A percentile compares a stretch with the other conserved stretches of the same genome.
Evolutionary conservation across 75 land plant species (phyloP).

Genomic region (Pinus tabuliformis): DNA sequence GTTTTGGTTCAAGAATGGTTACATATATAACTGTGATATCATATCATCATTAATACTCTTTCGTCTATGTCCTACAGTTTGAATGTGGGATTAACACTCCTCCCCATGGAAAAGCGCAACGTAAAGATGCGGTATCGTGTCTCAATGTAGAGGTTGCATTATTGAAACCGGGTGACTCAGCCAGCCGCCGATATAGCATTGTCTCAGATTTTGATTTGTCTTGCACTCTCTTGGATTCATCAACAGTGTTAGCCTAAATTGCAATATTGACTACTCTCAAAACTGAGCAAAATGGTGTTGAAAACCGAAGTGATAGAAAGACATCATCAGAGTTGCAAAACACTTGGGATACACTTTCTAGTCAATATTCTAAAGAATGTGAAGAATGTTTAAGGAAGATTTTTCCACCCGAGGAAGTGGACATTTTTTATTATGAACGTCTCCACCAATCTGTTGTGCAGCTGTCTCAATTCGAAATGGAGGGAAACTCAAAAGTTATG

Average conservation of each 20-base stretch:
- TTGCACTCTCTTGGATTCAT: slow-evolving; percentile 87
- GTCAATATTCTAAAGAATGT: slow-evolving; percentile 44
- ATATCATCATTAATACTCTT: too few species aligned
- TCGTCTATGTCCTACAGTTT: too few species aligned
- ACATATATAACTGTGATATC: too few species aligned
- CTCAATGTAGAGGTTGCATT: slow-evolving; percentile 29
- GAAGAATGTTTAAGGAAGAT: slow-evolving; percentile 16
- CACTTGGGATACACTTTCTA: slow-evolving; percentile 62
- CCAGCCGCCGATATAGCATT: slow-evolving; percentile 33
- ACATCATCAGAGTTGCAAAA: slow-evolving; percentile 46
- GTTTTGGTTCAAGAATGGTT: too few species aligned
- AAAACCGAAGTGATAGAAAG: slow-evolving; percentile 23
- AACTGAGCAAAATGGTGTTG: slow-evolving; percentile 30
- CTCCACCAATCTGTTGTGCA: slow-evolving; percentile 53
- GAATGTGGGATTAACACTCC: too few species aligned
- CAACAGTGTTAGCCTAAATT: slow-evolving; percentile 81
- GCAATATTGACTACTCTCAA: slow-evolving; percentile 58
- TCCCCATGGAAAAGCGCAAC: too few species aligned
- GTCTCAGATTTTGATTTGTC: slow-evolving; percentile 97
- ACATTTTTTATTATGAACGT: slow-evolving; percentile 40
- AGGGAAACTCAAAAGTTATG: slow-evolving; percentile 66
- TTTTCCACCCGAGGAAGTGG: slow-evolving; percentile 23
- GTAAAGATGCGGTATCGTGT: too few species aligned
- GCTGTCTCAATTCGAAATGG: slow-evolving; percentile 72
- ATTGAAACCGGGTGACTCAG: slow-evolving; percentile 28